A percentile compares a stretch with the other conserved stretches of the same genome.
Evolutionary conservation across 805 yeast species (phyloP).

Genomic region (Candida sanyiensis): DNA sequence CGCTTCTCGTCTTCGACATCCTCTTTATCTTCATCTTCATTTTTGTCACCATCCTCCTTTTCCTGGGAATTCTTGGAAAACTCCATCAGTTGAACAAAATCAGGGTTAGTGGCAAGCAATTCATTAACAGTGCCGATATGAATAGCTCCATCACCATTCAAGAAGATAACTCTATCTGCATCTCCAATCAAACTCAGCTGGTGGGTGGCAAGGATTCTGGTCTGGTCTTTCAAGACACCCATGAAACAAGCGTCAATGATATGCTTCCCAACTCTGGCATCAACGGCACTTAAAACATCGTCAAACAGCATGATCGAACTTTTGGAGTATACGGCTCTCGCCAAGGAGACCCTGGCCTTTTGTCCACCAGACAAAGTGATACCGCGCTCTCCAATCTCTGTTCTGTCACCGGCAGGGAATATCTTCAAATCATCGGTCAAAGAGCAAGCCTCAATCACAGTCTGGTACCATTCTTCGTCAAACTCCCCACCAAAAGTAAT

Average conservation of each 20-base stretch:
- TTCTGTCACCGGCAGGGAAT: constrained; percentile 60
- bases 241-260: constrained; percentile 56
- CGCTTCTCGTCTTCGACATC: constrained; percentile 23
- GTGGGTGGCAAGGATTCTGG: constrained; percentile 72
- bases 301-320: constrained; percentile 60
- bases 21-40: constrained; percentile 23
- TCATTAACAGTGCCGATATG: constrained; percentile 53
- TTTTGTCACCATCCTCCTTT: constrained; percentile 22
- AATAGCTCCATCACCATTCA: constrained; percentile 56
- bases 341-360: constrained; percentile 65
- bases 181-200: constrained; percentile 58
- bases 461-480: constrained; percentile 44
- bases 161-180: constrained; percentile 59
- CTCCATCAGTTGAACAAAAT: constrained; percentile 45
- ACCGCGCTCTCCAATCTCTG: constrained; percentile 75
- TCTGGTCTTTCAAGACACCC: constrained; percentile 45
- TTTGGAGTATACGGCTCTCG: constrained; percentile 63
- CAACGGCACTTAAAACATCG: constrained; percentile 73
- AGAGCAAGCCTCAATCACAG: constrained; percentile 54
- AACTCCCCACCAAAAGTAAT: constrained; percentile 52
- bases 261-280: constrained; percentile 69
- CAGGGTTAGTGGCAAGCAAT: constrained; percentile 34
- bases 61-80: constrained; percentile 30
- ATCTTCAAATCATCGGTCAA: constrained; percentile 51
- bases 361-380: constrained; percentile 76